Evolutionary conservation across 129 eudicot genomes (phyloP).

Genomic region (Pittosporum tobira): DNA sequence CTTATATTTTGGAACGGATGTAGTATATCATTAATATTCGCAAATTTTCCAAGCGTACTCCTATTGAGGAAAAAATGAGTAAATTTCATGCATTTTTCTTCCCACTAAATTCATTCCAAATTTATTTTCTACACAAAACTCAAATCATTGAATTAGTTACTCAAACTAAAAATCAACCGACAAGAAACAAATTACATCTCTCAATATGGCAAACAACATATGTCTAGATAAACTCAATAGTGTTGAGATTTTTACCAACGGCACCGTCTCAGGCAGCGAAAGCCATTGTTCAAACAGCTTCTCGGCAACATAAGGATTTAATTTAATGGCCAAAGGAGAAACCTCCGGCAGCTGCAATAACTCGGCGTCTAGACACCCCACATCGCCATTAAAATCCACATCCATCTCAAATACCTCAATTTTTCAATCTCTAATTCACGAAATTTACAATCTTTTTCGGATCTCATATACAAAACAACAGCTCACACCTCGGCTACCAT

Average conservation of each 20-base stretch:
- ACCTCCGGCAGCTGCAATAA: conserved; percentile 78
- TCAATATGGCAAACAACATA: conserved; percentile 7
- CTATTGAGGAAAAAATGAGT: too few species aligned
- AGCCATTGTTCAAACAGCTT: conserved; percentile 90
- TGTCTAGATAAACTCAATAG: background rate
- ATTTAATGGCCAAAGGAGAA: conserved; percentile 64
- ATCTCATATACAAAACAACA: background rate
- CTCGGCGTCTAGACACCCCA: conserved; percentile 67
- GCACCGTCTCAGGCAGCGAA: conserved; percentile 75
- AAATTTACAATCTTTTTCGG: conserved; percentile 13
- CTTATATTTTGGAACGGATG: too few species aligned
- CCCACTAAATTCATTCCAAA: background rate
- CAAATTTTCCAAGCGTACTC: too few species aligned
- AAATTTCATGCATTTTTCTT: background rate
- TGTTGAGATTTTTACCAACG: conserved; percentile 34
- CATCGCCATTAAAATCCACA: conserved; percentile 65
- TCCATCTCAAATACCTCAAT: too few species aligned
- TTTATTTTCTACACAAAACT: background rate
- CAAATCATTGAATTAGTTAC: conserved; percentile 7
- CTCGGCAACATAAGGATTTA: conserved; percentile 78
- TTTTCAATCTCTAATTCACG: too few species aligned
- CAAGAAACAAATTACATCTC: too few species aligned
- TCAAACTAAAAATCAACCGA: too few species aligned
- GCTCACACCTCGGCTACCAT: background rate
- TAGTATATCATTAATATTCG: too few species aligned